A percentile compares a stretch with the other conserved stretches of the same genome.
These are phyloP conservation scores for Gynostemma pentaphyllum DNA, from an alignment of 306 rosid species.

Conservation along the genomic window DNA sequence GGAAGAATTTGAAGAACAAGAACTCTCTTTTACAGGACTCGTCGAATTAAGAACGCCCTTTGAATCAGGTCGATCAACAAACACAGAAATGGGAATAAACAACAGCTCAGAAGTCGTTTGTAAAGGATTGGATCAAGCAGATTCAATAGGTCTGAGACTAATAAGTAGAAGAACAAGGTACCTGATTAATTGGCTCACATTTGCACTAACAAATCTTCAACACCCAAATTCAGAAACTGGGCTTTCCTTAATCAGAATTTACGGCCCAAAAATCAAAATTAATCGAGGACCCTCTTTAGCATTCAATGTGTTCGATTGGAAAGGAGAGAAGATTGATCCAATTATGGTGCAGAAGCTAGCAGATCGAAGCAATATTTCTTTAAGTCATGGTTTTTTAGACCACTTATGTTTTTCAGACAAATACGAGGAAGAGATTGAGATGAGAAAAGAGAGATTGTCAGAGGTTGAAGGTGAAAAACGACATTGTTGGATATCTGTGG, in stretches of 20 bases:
- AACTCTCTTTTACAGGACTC: constrained; percentile 19
- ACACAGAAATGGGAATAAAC: not conserved
- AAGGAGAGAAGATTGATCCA: constrained; percentile 70
- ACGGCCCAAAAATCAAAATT: constrained; percentile 49
- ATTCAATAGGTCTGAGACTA: constrained; percentile 45
- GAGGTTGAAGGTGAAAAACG: constrained; percentile 16
- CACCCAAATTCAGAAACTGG: constrained; percentile 54
- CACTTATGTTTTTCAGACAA: constrained; percentile 34
- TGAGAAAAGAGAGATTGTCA: constrained; percentile 24
- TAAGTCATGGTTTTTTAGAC: constrained; percentile 31
- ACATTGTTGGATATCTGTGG: constrained; percentile 26
- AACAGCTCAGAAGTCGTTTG: constrained; percentile 26
- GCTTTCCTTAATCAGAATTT: constrained; percentile 40
- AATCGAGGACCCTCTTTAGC: constrained; percentile 65
- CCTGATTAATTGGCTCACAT: constrained; percentile 62
- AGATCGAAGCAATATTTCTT: constrained; percentile 49
- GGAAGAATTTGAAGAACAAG: constrained; percentile 8
- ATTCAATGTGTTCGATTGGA: constrained; percentile 84
- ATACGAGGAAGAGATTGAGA: constrained; percentile 31
- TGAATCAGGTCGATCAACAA: constrained; percentile 15
- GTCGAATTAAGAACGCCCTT: constrained; percentile 14
- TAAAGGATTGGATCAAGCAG: constrained; percentile 73
- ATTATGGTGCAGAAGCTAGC: constrained; percentile 68
- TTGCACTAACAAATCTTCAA: constrained; percentile 57
- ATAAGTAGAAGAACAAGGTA: constrained; percentile 44